Evolutionary conservation across 1,284 basidiomycete genomes (phyloP), one percentile per base, ranked within the genome.

Genomic region (Quambalaria eucalypti): DNA sequence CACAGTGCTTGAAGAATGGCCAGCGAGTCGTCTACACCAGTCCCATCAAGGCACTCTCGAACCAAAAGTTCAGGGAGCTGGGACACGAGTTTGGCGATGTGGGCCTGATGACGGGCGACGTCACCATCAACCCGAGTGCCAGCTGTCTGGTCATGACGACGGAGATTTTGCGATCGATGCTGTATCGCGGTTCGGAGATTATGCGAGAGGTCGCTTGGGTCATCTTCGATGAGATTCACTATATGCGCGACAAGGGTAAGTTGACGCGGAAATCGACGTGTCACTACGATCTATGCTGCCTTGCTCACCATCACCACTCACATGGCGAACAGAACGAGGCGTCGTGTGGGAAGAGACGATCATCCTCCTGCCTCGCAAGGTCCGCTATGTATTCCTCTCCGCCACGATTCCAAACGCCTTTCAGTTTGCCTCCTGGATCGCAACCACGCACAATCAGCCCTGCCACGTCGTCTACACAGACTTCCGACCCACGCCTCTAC

Each of bases 141-240:
- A 90, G 88, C 47, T 98, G 95, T 80, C 79, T 99, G 48, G 93
- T 99, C 51, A 98, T 99, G 95, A 98, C 95, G 0, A 99, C 95
- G 2, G 95, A 99, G 80, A 98, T 99, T 86, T 78, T 99, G 55
- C 85, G 95, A 12, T 97, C 92, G 1, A 99, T 99, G 93, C 80
- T 99, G 31, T 99, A 99, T 76, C 85, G 95, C 55, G 95, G 95
- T 40, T 96, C 91, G 16, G 95, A 99, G 78, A 87, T 99, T 69
- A 96, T 98, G 89, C 88, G 95, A 60, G 95, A 99, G 80, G 93
- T 99, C 14, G 93, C 92, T 0, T 99, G 95, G 95, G 93, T 98
- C 60, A 84, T 99, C 58, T 99, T 98, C 75, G 95, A 99, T 76
- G 95, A 99, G 78, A 96, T 99, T 60, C 95, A 99, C 77, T 99